Evolutionary conservation across 345 rosid genomes (phyloP), one percentile per base, ranked within the genome.

Genomic region (Salix koriyanagi): DNA sequence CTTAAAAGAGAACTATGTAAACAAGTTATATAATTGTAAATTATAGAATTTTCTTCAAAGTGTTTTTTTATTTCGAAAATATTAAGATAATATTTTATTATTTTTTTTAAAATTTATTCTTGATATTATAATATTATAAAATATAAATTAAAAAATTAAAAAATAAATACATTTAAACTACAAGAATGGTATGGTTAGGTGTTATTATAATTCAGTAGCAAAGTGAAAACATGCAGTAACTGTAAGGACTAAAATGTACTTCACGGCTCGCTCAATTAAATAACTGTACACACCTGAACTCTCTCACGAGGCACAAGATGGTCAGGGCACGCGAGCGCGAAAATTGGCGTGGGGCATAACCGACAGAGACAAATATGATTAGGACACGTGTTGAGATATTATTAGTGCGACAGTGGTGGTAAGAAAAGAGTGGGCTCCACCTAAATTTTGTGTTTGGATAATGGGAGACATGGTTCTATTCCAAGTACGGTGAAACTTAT

Each of bases 311-410:
- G 37, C 65, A 37, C 48, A 23, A 66, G 58, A 21, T 19, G 25
- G 19, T 34, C n/a, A 7, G 76, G 69, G 34, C 83, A 77, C 83
- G 84, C 76, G 77, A 73, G 77, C 77, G 79, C 41, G 16, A 77
- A 79, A 62, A 34, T 19, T 77, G 16, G 44, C 2, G 65, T 66
- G 76, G 77, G 82, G 21, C 44, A 70, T 4, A 5, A 4, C 26
- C 1, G n/a, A 32, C 32, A 1, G 25, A 14, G 26, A 34, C 58
- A 10, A 15, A 2, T 62, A 25, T 7, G 18, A 18, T 13, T 4
- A 14, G 23, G 58, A 72, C 65, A 41, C 42, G 81, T 74, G 77
- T 23, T 18, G 2, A 10, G 7, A 19, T 4, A 0, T 0, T 1
- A 70, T 65, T 76, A 66, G 75, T 0, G 3, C 36, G 14, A 5